phyloP scores from a whole-genome alignment of 768 basidiomycete genomes.

The Termitomyces sp. region DNA sequence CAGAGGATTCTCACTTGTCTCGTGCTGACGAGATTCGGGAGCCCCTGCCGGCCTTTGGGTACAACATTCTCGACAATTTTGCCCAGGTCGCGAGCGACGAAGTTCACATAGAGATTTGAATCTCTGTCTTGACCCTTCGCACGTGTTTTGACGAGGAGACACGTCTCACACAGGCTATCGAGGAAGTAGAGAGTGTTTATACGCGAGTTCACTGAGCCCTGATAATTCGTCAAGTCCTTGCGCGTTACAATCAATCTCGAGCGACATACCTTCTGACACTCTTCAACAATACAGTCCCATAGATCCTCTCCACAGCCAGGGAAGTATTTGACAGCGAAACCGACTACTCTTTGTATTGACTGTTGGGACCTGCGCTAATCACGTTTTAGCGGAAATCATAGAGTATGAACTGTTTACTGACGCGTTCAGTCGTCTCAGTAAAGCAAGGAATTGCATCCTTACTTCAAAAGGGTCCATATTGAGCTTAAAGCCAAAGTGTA shows the following conservation, averaged over 20 bases:
- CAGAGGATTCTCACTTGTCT: conserved; percentile 55
- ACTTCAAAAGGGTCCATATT: conserved; percentile 66
- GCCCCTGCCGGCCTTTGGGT: conserved; percentile 79
- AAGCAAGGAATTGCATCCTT: conserved; percentile 64
- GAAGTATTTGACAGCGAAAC: conserved; percentile 81
- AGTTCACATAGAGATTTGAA: conserved; percentile 65
- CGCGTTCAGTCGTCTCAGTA: conserved; percentile 62
- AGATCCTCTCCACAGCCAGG: conserved; percentile 83
- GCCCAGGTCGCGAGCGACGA: conserved; percentile 69
- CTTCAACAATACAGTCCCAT: conserved; percentile 91
- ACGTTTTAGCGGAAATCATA: conserved; percentile 15
- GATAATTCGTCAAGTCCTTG: neutral
- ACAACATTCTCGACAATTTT: conserved; percentile 84
- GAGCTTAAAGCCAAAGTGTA: neutral
- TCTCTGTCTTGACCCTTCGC: conserved; percentile 35
- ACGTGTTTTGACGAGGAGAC: conserved; percentile 59
- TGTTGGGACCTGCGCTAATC: conserved; percentile 60
- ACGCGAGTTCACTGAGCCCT: conserved; percentile 86
- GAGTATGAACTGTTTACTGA: conserved; percentile 26
- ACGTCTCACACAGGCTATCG: conserved; percentile 81
- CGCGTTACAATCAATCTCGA: neutral
- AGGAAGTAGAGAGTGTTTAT: conserved; percentile 93
- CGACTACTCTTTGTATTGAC: conserved; percentile 85
- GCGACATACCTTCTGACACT: conserved; percentile 71
- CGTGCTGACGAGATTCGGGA: conserved; percentile 82